Conservation (phyloP, 2,329 filamentous ascomycete species). For the Sporothrix pseudoabietina region DNA sequence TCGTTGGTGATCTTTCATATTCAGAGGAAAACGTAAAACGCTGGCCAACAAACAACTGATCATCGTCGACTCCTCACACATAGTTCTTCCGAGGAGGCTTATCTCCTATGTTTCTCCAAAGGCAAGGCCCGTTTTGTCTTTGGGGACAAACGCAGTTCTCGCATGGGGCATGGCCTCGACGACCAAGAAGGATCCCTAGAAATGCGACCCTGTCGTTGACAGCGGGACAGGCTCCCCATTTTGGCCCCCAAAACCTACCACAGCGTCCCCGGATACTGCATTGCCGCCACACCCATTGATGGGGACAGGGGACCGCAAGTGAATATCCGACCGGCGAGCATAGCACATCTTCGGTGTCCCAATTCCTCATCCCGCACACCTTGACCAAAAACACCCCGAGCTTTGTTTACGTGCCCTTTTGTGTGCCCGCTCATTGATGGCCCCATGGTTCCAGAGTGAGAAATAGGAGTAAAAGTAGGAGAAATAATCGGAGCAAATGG, state of each 20-base stretch:
- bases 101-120: background rate
- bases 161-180: background rate
- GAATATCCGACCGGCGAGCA: background rate
- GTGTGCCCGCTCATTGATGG: constrained; percentile 4
- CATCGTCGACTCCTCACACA: background rate
- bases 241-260: constrained; percentile 17
- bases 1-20: background rate
- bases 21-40: background rate
- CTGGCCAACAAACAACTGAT: background rate
- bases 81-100: background rate
- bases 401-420: background rate
- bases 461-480: background rate
- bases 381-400: background rate
- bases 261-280: constrained; percentile 5
- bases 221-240: background rate
- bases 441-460: background rate
- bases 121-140: background rate
- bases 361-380: constrained; percentile 8
- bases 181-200: background rate
- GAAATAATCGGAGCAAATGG: no score
- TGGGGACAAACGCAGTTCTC: background rate
- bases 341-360: background rate
- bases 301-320: constrained; percentile 1
- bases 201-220: background rate
- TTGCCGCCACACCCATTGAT: background rate